Percentiles rank a stretch among this genome's conserved stretches.
Conservation (phyloP, 306 rosid species). For the Fragaria nilgerrensis region DNA sequence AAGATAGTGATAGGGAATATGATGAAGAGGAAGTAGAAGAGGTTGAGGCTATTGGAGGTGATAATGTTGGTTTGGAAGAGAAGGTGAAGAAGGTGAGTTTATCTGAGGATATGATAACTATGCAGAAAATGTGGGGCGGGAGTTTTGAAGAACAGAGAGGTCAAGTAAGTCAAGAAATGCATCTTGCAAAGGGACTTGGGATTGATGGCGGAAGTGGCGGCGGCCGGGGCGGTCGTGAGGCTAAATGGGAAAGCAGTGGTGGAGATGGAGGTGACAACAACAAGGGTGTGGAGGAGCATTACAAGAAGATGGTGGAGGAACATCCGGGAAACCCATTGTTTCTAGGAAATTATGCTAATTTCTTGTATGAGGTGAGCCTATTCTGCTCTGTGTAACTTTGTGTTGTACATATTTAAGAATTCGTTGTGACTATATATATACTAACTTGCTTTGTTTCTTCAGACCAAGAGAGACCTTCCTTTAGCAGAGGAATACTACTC, state of each 20-base stretch:
- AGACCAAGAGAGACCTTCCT: constrained; percentile 56
- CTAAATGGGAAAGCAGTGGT: constrained; percentile 35
- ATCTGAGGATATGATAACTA: constrained; percentile 30
- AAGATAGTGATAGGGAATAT: constrained; percentile 39
- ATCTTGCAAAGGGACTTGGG: constrained; percentile 57
- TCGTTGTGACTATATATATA: neutral
- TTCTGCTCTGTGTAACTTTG: neutral
- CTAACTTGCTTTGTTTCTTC: constrained; percentile 13
- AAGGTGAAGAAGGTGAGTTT: constrained; percentile 23
- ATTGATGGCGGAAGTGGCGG: constrained; percentile 39
- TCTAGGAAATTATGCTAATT: constrained; percentile 79
- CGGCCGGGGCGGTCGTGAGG: constrained; percentile 26
- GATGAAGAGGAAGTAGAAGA: constrained; percentile 26
- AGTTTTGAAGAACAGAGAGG: constrained; percentile 32
- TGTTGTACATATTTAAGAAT: neutral
- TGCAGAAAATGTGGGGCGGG: constrained; percentile 36
- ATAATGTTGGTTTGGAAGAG: constrained; percentile 17
- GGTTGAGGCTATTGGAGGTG: constrained; percentile 17
- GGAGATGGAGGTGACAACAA: constrained; percentile 53
- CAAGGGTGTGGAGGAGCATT: constrained; percentile 52
- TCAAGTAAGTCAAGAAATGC: constrained; percentile 34
- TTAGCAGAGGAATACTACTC: constrained; percentile 73
- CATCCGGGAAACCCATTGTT: constrained; percentile 80
- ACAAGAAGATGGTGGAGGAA: constrained; percentile 68
- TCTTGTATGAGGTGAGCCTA: constrained; percentile 54